These are phyloP conservation scores for Besnoitia besnoiti DNA, from an alignment of 169 alveolate species.

Conservation along the genomic window DNA sequence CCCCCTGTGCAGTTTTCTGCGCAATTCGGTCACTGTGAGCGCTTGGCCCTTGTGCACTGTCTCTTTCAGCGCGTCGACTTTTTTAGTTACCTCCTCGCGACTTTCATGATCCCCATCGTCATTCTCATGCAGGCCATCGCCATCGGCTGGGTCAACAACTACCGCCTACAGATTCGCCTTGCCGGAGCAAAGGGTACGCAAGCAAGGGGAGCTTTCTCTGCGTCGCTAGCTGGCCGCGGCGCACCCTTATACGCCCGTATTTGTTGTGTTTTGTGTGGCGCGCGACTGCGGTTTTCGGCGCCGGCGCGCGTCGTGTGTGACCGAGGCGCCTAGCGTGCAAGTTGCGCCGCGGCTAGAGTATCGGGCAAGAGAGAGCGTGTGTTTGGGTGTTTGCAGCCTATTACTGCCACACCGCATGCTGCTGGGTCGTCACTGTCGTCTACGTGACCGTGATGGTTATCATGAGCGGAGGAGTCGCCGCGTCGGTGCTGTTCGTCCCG, in stretches of 20 bases:
- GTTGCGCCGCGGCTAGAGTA: too few relatives aligned
- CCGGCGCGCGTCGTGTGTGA: background rate
- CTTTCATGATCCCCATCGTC: background rate
- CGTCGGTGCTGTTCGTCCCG: background rate
- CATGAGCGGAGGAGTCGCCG: background rate
- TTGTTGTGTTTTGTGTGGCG: too few relatives aligned
- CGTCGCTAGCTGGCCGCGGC: too few relatives aligned
- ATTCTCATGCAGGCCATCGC: background rate
- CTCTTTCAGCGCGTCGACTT: constrained; percentile 27
- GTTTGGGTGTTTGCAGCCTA: background rate
- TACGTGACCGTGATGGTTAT: background rate
- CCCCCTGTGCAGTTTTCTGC: background rate
- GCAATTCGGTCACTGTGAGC: background rate
- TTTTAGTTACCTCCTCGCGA: background rate
- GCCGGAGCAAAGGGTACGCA: background rate
- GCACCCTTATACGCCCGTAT: too few relatives aligned
- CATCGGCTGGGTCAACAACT: background rate
- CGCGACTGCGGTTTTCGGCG: too few relatives aligned
- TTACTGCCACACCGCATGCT: background rate
- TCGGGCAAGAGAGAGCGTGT: too few relatives aligned
- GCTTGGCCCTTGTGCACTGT: too few relatives aligned
- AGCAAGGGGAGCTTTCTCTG: background rate
- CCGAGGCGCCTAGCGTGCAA: too few relatives aligned
- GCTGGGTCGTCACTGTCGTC: background rate
- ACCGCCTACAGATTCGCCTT: background rate